Conservation (phyloP, 345 rosid species). For the Reutealis trisperma region DNA sequence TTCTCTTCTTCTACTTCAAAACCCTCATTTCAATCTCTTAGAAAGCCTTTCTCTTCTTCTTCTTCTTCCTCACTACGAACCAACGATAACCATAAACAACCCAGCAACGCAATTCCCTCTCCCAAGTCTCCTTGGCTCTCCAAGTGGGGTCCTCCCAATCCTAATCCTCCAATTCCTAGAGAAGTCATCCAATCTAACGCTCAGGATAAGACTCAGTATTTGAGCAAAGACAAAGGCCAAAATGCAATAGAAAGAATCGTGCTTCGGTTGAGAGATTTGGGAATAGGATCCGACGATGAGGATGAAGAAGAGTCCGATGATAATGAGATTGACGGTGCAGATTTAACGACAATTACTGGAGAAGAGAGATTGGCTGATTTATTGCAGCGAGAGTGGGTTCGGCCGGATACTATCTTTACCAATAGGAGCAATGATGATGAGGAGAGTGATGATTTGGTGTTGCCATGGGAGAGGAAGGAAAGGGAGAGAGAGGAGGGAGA, state of each 20-base stretch:
- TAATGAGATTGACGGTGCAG: conserved; percentile 24
- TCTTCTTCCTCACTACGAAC: conserved; percentile 32
- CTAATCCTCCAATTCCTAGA: conserved; percentile 9
- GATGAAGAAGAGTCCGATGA: conserved; percentile 30
- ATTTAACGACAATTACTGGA: conserved; percentile 49
- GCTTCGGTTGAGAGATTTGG: conserved; percentile 78
- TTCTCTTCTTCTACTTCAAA: conserved; percentile 37
- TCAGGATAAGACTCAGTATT: conserved; percentile 26
- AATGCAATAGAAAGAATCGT: conserved; percentile 83
- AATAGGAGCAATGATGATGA: conserved; percentile 24
- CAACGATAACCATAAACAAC: conserved; percentile 34
- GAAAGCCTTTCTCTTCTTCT: conserved; percentile 35
- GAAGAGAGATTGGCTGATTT: conserved; percentile 81
- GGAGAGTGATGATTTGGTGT: conserved; percentile 32
- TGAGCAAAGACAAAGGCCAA: conserved; percentile 48
- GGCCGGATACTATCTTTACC: conserved; percentile 67
- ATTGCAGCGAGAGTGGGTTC: conserved; percentile 80
- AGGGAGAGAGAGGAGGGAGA: conserved; percentile 7
- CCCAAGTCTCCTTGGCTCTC: conserved; percentile 58
- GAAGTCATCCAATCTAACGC: conserved; percentile 13
- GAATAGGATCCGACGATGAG: conserved; percentile 68
- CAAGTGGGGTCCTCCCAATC: conserved; percentile 33
- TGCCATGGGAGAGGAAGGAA: conserved; percentile 73
- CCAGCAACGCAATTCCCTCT: neutral
- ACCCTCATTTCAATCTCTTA: conserved; percentile 39